These are phyloP conservation scores for Rugosomyces carneus DNA, from an alignment of 1,284 basidiomycete genomes.

Conservation along the genomic window DNA sequence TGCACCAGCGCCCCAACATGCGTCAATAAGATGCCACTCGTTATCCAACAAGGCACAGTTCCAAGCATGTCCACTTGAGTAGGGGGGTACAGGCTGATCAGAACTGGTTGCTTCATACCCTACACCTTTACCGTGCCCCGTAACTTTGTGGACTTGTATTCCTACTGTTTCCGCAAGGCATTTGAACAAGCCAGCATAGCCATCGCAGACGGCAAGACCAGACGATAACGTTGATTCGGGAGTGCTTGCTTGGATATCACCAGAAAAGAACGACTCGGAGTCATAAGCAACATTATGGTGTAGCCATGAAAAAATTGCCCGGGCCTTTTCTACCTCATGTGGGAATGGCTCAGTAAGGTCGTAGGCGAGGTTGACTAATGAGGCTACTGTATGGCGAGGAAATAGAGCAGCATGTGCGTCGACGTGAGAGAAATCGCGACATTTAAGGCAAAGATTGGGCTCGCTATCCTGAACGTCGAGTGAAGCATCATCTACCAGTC, in stretches of 20 bases:
- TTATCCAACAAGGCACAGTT: constrained; percentile 36
- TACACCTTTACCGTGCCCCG: constrained; percentile 41
- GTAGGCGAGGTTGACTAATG: constrained; percentile 32
- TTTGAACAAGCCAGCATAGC: constrained; percentile 37
- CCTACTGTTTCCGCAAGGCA: constrained; percentile 32
- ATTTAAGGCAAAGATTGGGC: constrained; percentile 31
- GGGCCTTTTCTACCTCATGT: constrained; percentile 36
- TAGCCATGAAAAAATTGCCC: constrained; percentile 40
- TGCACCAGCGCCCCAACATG: constrained; percentile 40
- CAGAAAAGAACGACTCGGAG: constrained; percentile 33
- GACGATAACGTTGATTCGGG: constrained; percentile 31
- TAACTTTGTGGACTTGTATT: constrained; percentile 32
- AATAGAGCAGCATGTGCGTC: constrained; percentile 39
- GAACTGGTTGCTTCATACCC: constrained; percentile 30
- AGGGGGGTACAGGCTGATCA: constrained; percentile 27
- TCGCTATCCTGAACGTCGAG: constrained; percentile 11
- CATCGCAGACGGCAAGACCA: constrained; percentile 41
- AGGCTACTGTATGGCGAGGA: constrained; percentile 32
- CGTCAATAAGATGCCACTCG: constrained; percentile 38
- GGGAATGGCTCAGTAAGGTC: constrained; percentile 35
- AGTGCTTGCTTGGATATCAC: constrained; percentile 29
- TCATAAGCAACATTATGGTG: constrained; percentile 41
- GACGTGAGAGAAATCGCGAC: constrained; percentile 35
- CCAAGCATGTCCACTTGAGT: constrained; percentile 39
- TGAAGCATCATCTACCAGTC: constrained; percentile 5